Conservation (phyloP, 2,329 filamentous ascomycete genomes). For the Paraconiothyrium brasiliense region DNA sequence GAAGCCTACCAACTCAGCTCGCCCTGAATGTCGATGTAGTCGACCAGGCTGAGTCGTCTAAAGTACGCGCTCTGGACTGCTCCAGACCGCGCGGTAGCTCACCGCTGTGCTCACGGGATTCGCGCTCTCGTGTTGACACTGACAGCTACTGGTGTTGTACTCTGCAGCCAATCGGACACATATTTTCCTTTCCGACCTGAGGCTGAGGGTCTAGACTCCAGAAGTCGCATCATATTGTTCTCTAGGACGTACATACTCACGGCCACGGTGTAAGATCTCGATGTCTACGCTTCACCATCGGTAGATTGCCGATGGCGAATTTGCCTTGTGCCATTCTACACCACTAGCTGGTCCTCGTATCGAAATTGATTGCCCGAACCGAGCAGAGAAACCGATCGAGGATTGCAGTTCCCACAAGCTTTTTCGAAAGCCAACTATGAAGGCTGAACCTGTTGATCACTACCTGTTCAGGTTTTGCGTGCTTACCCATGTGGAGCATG, state of each 20-base stretch:
- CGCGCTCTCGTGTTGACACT: neutral
- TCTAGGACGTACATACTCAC: neutral
- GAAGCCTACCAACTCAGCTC: neutral
- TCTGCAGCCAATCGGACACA: neutral
- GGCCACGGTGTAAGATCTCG: neutral
- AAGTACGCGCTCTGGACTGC: neutral
- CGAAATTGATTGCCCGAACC: neutral
- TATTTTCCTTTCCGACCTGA: neutral
- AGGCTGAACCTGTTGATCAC: constrained; percentile 7
- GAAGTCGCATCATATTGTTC: neutral
- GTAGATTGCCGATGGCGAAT: neutral
- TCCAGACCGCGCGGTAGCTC: constrained; percentile 7
- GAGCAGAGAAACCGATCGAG: neutral
- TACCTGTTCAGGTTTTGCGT: neutral
- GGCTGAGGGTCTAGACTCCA: neutral
- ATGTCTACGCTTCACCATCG: neutral
- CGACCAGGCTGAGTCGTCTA: neutral
- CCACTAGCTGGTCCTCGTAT: neutral
- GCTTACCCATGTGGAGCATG: neutral
- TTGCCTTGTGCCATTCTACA: no score
- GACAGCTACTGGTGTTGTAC: neutral
- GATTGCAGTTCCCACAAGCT: constrained; percentile 10
- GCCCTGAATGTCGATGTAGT: neutral
- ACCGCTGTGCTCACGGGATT: neutral
- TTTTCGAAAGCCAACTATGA: neutral